Base-by-base conservation (phyloP, 441 rosid species). In the Melastoma candidum region DNA sequence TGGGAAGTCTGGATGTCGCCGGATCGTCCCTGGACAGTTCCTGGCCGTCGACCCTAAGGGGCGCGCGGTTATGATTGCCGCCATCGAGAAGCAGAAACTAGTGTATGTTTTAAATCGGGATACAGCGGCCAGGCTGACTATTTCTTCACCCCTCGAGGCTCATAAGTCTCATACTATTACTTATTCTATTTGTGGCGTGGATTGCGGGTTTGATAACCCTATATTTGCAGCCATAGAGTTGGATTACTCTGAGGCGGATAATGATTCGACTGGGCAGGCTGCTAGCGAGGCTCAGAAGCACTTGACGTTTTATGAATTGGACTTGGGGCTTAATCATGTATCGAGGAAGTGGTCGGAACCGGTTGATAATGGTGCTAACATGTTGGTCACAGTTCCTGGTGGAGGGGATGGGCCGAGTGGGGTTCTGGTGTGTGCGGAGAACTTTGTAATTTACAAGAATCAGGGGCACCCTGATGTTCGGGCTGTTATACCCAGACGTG, bases 351-450 rank as follows among this genome's bases (percentile, higher is more conserved):
- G 98, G 98, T 88, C 97, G 1, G 95, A 93, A 44, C 77, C 82
- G 2, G 97, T 93, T 56, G 98, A 90, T 53, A 90, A 90, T 58
- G 95, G 92, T 26, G 94, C 97, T 11, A 88, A 92, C 63, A 75
- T 88, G 95, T 84, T 92, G 45, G 95, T 92, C 62, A 88, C 95
- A 0, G 98, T 92, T 6, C 98, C 98, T 14, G 98, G 98, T 49
- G 98, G 96, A 43, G 95, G 82, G 25, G 98, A 92, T 71, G 98
- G 98, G 26, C 97, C 98, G 0, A 92, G 98, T 58, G 98, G 98
- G 46, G 95, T 92, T 68, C 25, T 93, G 64, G 95, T 93, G 46
- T 88, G 98, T 45, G 97, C 95, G 0, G 98, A 93, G 63, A 93
- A 93, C 81, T 93, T 93, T 51, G 97, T 93, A 7, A 93, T 93